These are phyloP conservation scores for Arachis monticola DNA, from an alignment of 331 rosid species.

Conservation along the genomic window DNA sequence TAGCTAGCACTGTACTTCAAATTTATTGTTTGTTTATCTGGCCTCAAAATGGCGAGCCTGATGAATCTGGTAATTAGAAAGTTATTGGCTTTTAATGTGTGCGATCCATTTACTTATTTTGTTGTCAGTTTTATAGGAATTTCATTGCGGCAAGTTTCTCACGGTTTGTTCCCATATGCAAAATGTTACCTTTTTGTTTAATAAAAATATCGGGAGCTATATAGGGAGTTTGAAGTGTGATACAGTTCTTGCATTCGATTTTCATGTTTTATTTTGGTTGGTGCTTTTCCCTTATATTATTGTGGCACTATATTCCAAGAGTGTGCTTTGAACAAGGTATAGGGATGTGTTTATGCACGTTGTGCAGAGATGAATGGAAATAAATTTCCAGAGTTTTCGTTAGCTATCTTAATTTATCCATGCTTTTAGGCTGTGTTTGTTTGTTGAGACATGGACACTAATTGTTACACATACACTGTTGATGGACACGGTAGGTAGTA, in stretches of 20 bases:
- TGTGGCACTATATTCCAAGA: background rate
- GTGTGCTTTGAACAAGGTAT: background rate
- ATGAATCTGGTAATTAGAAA: background rate
- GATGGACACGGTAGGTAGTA: too few species aligned
- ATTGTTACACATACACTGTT: too few species aligned
- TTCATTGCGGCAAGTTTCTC: background rate
- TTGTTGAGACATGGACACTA: too few species aligned
- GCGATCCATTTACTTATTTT: background rate
- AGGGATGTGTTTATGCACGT: background rate
- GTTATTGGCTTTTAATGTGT: background rate
- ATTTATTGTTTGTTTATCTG: background rate
- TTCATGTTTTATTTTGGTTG: background rate
- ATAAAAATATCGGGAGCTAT: background rate
- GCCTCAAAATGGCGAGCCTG: slow-evolving; percentile 11
- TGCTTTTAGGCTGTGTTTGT: background rate
- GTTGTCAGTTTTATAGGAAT: background rate
- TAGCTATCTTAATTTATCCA: background rate
- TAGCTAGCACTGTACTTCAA: background rate
- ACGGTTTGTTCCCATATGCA: background rate
- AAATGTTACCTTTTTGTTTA: background rate
- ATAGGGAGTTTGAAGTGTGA: background rate
- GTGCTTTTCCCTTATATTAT: background rate
- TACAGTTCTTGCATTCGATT: background rate
- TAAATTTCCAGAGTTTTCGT: background rate
- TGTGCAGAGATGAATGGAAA: background rate